Base-by-base conservation (phyloP, 352 stramenopile genomes). In the Phytopythium delawarense region DNA sequence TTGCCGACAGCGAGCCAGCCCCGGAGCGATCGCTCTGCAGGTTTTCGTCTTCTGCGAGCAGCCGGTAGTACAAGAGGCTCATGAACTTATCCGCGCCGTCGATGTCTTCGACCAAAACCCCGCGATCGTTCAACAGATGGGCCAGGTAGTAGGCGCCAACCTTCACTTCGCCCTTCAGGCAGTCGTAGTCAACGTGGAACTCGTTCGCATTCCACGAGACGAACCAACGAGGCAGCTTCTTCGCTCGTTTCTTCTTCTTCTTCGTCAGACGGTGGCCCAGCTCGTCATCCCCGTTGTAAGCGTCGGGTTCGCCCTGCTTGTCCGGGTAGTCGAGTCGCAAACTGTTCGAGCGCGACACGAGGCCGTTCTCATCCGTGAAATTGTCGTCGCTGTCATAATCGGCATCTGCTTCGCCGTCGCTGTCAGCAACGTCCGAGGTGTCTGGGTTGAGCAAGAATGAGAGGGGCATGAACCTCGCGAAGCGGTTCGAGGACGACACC, bases 121-220 rank as follows among this genome's bases (percentile, higher is more conserved):
- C 86, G 55, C 84, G 86, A 60, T 92, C 84, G 37, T 92, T 88
- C 18, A 95, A 67, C 28, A 95, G 72, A 37, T 93, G 87, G 1
- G 84, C 84, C 44, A 95, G 66, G 59, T 91, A 95, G 61, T 95
- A 95, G 12, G 87, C 76, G 7, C 87, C 87, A 58, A 95, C 87
- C 53, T 88, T 91, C 25, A 95, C 82, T 63, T 95, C 87, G 11
- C 75, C 70, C 25, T 76, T 61, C n/a, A 90, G 58, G 51, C 81
- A 91, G 28, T 84, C 72, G 48, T 92, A 95, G 45, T 95, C 84
- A 35, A 94, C 63, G 18, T 71, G 68, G 50, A 95, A 95, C 61
- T 95, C 87, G 54, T 95, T 92, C n/a, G 74, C 84, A 62, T 95
- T 93, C 87, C 87, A 95, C 12, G 78, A 80, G 15, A 95, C 72